Conservation (phyloP, 345 rosid genomes). For the Cardamine chenopodiifolia region DNA sequence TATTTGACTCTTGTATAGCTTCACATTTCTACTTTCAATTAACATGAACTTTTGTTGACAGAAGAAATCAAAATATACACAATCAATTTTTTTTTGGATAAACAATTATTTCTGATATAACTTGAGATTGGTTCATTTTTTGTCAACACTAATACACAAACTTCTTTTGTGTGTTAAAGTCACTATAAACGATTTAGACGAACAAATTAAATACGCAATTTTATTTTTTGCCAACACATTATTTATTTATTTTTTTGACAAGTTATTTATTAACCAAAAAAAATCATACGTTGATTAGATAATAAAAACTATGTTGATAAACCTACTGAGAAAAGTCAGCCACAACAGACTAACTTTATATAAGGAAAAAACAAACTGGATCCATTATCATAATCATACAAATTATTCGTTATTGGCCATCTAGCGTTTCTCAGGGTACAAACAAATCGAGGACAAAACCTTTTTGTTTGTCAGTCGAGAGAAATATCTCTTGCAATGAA, state of each 20-base stretch:
- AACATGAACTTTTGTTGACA: too few species aligned
- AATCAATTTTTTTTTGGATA: too few species aligned
- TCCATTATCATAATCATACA: neutral
- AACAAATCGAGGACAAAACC: constrained; percentile 27
- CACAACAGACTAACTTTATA: neutral
- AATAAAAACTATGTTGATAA: neutral
- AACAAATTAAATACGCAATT: too few species aligned
- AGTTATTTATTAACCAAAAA: neutral
- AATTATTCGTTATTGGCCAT: neutral
- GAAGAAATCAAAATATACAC: too few species aligned
- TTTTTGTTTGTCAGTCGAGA: constrained; percentile 35
- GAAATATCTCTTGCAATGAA: constrained; percentile 39
- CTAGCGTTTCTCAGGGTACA: constrained; percentile 28
- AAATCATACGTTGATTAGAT: neutral
- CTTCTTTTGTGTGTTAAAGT: too few species aligned
- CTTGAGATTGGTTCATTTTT: too few species aligned
- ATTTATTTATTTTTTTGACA: neutral
- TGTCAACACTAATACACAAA: too few species aligned
- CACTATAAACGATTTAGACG: too few species aligned
- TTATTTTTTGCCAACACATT: neutral
- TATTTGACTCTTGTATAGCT: too few species aligned
- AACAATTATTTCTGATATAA: too few species aligned
- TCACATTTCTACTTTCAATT: too few species aligned
- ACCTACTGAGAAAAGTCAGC: neutral
- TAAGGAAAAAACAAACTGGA: neutral